Percentiles rank a stretch among this genome's conserved stretches.
These are phyloP conservation scores for Boletus tomentosulus DNA, from an alignment of 768 basidiomycete species.

Conservation along the genomic window DNA sequence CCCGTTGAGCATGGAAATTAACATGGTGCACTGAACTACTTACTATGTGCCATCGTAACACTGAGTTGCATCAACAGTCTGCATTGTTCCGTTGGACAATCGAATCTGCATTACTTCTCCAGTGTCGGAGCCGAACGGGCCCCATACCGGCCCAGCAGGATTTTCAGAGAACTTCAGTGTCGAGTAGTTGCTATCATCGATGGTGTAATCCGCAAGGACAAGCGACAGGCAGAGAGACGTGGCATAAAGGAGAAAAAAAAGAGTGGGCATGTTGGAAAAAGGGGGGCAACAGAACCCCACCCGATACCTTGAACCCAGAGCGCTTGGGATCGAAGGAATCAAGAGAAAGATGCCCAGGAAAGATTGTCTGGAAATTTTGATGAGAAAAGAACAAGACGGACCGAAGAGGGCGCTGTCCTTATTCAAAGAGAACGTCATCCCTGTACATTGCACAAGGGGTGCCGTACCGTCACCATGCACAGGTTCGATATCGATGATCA, in stretches of 20 bases:
- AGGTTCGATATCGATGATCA: neutral
- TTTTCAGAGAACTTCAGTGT: slow-evolving; percentile 24
- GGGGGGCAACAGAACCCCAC: neutral
- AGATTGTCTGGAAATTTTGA: neutral
- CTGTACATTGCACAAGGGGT: neutral
- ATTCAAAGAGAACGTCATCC: neutral
- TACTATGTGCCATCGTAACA: slow-evolving; percentile 27
- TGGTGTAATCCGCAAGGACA: slow-evolving; percentile 23
- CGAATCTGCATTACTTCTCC: slow-evolving; percentile 17
- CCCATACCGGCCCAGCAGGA: slow-evolving; percentile 26
- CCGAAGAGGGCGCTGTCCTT: neutral
- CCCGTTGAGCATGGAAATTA: slow-evolving; percentile 3
- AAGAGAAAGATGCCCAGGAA: neutral
- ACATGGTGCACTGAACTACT: slow-evolving; percentile 2
- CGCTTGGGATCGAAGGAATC: neutral
- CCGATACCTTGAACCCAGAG: neutral
- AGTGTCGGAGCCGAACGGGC: slow-evolving; percentile 20
- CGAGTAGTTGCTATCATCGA: slow-evolving; percentile 27
- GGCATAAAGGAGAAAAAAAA: neutral
- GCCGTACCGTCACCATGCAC: neutral
- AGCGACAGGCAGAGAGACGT: slow-evolving; percentile 1
- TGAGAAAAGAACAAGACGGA: neutral
- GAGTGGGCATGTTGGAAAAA: neutral
- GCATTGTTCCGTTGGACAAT: slow-evolving; percentile 26
- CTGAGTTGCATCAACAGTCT: slow-evolving; percentile 17